phyloP scores from a whole-genome alignment of 2,329 filamentous ascomycete genomes.

The Pseudocercospora fuligena region DNA sequence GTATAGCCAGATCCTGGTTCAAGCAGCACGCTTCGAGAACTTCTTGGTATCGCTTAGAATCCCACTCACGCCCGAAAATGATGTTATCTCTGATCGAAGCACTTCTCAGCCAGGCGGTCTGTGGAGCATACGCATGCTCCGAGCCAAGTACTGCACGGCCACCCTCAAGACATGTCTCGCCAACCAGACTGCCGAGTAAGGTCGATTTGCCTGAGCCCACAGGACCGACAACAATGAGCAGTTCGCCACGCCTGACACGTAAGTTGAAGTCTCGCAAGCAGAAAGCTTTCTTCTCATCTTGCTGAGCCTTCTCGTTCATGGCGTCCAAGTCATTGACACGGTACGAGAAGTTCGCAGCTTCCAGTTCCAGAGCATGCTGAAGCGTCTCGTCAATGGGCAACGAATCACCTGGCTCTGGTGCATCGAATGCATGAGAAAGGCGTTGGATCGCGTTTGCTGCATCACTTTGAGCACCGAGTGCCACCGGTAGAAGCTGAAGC shows the following conservation, averaged over 20 bases:
- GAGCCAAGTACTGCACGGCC: constrained; percentile 11
- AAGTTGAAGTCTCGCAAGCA: no score
- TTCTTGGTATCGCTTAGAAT: constrained; percentile 77
- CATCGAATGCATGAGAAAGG: constrained; percentile 1
- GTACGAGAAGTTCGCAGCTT: constrained; percentile 3
- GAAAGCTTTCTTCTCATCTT: not conserved
- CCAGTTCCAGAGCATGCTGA: not conserved
- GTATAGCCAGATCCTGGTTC: no score
- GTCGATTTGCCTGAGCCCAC: constrained; percentile 17
- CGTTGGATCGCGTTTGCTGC: constrained; percentile 15
- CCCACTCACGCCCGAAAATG: constrained; percentile 72
- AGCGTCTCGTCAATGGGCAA: not conserved
- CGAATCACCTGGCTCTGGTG: no score
- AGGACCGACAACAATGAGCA: constrained; percentile 6
- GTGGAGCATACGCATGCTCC: constrained; percentile 42
- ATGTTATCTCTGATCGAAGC: constrained; percentile 82
- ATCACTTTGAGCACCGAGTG: constrained; percentile 13
- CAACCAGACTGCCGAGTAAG: constrained; percentile 9
- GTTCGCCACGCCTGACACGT: no score
- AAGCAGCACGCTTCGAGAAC: not conserved
- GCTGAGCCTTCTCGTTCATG: not conserved
- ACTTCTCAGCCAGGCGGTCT: constrained; percentile 95
- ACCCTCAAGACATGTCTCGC: constrained; percentile 10
- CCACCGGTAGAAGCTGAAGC: constrained; percentile 12
- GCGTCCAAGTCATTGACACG: not conserved